Evolutionary conservation across 192 early-diverging fungal genomes (phyloP), one percentile per base, ranked within the genome.

Genomic region (Coemansia sp.): DNA sequence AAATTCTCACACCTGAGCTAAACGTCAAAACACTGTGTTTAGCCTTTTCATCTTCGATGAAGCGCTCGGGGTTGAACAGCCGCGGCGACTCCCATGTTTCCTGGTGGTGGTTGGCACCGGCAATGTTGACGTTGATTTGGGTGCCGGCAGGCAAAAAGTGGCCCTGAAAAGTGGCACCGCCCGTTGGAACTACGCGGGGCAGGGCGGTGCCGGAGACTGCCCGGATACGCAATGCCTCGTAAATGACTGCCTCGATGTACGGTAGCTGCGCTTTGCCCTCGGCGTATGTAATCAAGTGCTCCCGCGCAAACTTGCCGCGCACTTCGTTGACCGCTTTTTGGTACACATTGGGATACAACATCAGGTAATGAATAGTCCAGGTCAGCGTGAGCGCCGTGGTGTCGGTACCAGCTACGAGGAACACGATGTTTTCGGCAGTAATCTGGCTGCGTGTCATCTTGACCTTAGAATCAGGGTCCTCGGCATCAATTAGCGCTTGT

Each of bases 161-260:
- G 5, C 67, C 70, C 15, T 71, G 71, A 59, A 77, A 59, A 2
- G 68, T 75, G 8, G 64, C 67, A 0, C 80, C 80, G 35, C 63
- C 71, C 21, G 59, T 32, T 0, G 80, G 80, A 3, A 82, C 67
- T 0, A 71, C 49, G 2, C 79, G 62, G 3, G 63, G 54, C 14
- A 77, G 41, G 17, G 45, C 25, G 0, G 54, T 23, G 12, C 67
- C 70, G 0, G 69, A 62, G 1, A 75, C 75, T 0, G 69, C 57
- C 1, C 57, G 65, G 5, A 83, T 58, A 6, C 81, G 57, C 62
- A 83, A 11, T 0, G 75, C 64, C 53, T 83, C 81, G 63, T 69
- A 66, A 38, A 83, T 74, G 39, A 73, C 73, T 0, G 75, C 81
- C 21, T 78, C 72, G 21, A 83, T 10, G 24, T 75, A 83, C n/a